These are phyloP conservation scores for Colletotrichum sublineola DNA, from an alignment of 2,329 filamentous ascomycete species.

Conservation along the genomic window DNA sequence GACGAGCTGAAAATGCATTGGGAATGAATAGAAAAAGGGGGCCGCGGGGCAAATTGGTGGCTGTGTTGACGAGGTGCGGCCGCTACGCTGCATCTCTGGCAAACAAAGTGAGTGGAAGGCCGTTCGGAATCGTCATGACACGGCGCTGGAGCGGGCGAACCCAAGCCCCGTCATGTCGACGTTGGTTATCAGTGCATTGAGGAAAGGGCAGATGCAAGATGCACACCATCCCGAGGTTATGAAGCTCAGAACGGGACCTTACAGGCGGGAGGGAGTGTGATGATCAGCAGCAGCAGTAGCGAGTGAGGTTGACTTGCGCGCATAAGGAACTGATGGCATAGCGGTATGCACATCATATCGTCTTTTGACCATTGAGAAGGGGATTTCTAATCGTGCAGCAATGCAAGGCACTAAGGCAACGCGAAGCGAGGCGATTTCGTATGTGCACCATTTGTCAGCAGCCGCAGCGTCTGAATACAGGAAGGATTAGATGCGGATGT, in stretches of 20 bases:
- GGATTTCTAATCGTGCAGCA: background rate
- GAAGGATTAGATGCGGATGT: background rate
- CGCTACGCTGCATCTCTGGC: background rate
- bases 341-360: background rate
- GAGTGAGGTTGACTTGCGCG: background rate
- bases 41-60: slow-evolving; percentile 9
- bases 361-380: slow-evolving; percentile 4
- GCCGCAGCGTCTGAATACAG: background rate
- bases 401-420: slow-evolving; percentile 1
- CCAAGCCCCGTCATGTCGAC: background rate
- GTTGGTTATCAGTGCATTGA: background rate
- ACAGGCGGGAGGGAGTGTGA: background rate
- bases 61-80: slow-evolving; percentile 27
- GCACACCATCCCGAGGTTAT: background rate
- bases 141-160: background rate
- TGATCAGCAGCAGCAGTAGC: background rate
- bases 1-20: slow-evolving; percentile 31
- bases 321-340: background rate
- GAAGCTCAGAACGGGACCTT: background rate
- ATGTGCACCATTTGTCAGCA: background rate
- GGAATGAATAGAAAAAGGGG: background rate
- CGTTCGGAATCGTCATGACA: background rate
- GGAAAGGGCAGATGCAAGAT: background rate
- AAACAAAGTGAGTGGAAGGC: slow-evolving; percentile 4
- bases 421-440: background rate